Base-by-base conservation (phyloP, 257 asterid genomes). In the Linaria vulgaris region DNA sequence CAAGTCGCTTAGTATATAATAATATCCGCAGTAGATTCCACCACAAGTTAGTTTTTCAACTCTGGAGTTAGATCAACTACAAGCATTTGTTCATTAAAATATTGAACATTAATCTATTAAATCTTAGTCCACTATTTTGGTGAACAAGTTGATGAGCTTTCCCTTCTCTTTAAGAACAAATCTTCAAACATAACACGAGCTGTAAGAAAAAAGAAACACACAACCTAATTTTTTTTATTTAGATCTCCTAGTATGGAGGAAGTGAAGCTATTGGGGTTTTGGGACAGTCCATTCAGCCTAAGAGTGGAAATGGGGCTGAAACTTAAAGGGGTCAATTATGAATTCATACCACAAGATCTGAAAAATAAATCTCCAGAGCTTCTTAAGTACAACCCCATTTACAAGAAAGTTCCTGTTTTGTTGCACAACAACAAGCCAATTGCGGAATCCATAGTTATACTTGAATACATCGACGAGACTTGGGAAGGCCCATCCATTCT, bases 381-480 rank as follows among this genome's bases (percentile, higher is more conserved):
- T 52, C 59, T 66, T 12, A 69, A 69, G 12, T 72, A 69, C 45
- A 75, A 66, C 49, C 76, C 77, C 9, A 20, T 76, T 56, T 38
- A 56, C 65, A 49, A 64, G 51, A 60, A 71, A 55, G 3, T 71
- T 46, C 80, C 85, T 0, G 65, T 76, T 9, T 17, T 76, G 9
- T 38, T 80, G 3, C 80, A 76, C 54, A 60, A 74, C 15, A 78
- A 67, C 7, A 69, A 62, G 6, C 66, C 77, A 0, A 43, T 79
- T 49, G 5, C 21, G n/a, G 77, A 79, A 16, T 70, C 84, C 6
- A 7, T 61, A 0, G 65, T 63, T 9, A 76, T 79, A 24, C 45
- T 79, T 46, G 73, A 79, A 37, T 80, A 77, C 57, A 71, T 80
- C 30, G 83, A 80, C 12, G 85, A 74, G 44, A 69, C 63, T 12